phyloP scores from a whole-genome alignment of 352 stramenopile genomes.

The Blastocystis sp. region DNA sequence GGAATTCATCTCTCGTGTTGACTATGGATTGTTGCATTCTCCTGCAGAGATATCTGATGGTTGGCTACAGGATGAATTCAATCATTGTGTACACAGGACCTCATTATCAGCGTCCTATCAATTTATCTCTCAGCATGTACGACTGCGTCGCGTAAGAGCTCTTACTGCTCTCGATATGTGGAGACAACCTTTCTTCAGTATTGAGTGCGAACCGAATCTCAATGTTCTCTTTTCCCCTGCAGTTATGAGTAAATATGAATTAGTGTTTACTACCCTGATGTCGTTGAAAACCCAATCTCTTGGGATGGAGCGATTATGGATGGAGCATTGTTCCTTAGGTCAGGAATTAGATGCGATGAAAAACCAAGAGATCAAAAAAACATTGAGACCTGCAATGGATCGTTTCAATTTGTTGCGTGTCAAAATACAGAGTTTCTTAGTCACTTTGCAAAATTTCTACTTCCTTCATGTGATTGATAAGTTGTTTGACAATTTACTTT shows the following conservation, averaged over 20 bases:
- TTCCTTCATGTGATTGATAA: conserved; percentile 51
- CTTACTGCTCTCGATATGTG: conserved; percentile 43
- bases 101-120: neutral
- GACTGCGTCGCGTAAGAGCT: neutral
- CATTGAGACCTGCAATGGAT: neutral
- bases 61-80: conserved; percentile 54
- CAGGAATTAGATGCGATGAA: conserved; percentile 9
- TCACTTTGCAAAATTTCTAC: conserved; percentile 52
- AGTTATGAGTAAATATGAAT: conserved; percentile 29
- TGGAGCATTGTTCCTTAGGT: neutral
- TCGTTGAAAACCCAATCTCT: neutral
- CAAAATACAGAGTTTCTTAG: conserved; percentile 27
- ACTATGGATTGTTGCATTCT: conserved; percentile 7
- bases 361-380: neutral
- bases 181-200: conserved; percentile 2
- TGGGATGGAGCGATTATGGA: conserved; percentile 8
- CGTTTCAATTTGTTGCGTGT: conserved; percentile 27
- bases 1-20: conserved; percentile 49
- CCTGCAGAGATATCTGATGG: conserved; percentile 5
- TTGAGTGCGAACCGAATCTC: conserved; percentile 10
- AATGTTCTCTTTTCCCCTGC: neutral
- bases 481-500: conserved; percentile 5
- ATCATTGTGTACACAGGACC: conserved; percentile 8
- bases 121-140: conserved; percentile 1
- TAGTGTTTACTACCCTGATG: conserved; percentile 21